phyloP scores from a whole-genome alignment of 495 filamentous ascomycete genomes.

The Filosporella fistucella region DNA sequence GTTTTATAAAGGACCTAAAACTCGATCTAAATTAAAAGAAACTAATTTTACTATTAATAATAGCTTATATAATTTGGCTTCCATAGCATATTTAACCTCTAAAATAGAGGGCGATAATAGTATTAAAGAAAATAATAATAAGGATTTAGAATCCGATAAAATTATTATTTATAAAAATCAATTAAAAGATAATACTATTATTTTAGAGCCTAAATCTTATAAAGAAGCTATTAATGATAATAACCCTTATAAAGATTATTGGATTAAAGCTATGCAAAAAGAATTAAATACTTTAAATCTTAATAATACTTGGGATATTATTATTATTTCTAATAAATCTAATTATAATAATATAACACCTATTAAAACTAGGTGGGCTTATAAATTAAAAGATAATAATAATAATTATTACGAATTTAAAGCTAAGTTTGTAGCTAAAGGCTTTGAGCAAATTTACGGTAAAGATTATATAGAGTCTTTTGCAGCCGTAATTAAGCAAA shows the following conservation, averaged over 20 bases:
- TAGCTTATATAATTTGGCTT: too few species aligned
- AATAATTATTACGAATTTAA: slow-evolving; percentile 12
- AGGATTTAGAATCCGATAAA: neutral
- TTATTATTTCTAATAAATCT: neutral
- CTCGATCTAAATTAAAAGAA: too few species aligned
- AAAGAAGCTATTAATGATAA: slow-evolving; percentile 9
- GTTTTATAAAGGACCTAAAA: too few species aligned
- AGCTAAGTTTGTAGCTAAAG: slow-evolving; percentile 15
- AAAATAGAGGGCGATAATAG: too few species aligned
- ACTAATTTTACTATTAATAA: too few species aligned
- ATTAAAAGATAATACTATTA: neutral
- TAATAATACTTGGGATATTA: slow-evolving; percentile 1
- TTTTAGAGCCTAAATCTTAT: slow-evolving; percentile 7
- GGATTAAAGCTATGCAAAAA: slow-evolving; percentile 1
- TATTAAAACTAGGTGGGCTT: slow-evolving; percentile 7
- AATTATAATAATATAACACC: slow-evolving; percentile 5
- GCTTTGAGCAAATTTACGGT: slow-evolving; percentile 11
- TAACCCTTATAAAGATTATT: slow-evolving; percentile 8
- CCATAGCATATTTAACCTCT: too few species aligned
- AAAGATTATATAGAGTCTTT: slow-evolving; percentile 15
- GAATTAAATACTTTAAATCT: neutral
- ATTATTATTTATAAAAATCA: slow-evolving; percentile 1
- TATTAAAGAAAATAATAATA: too few species aligned
- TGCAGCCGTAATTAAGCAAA: slow-evolving; percentile 8
- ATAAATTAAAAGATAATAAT: slow-evolving; percentile 7